Percentiles rank a stretch among this genome's conserved stretches.
Evolutionary conservation across 2,329 filamentous ascomycete genomes (phyloP).

Genomic region (Trichophyton benhamiae): DNA sequence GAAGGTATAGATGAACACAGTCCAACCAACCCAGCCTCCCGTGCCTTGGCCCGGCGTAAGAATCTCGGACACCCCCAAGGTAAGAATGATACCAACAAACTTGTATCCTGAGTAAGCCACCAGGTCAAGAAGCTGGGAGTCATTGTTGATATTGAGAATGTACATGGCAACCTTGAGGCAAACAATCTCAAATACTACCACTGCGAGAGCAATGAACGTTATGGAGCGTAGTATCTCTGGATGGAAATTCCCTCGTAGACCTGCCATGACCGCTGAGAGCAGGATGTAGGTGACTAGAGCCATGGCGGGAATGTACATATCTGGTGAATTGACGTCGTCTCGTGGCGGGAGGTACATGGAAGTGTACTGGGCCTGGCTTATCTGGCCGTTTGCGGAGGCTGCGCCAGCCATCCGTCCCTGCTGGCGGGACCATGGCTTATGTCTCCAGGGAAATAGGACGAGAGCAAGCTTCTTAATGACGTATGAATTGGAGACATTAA

Average conservation of each 20-base stretch:
- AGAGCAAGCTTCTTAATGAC: conserved; percentile 86
- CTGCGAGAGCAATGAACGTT: conserved; percentile 67
- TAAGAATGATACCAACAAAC: conserved; percentile 91
- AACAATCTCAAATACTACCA: conserved; percentile 80
- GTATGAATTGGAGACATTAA: conserved; percentile 96
- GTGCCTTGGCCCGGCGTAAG: conserved; percentile 68
- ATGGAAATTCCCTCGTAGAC: conserved; percentile 80
- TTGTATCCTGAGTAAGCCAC: conserved; percentile 98
- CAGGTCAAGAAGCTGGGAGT: conserved; percentile 82
- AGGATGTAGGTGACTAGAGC: conserved; percentile 95
- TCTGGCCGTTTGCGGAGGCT: conserved; percentile 45
- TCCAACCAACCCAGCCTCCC: conserved; percentile 79
- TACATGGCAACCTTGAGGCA: conserved; percentile 87
- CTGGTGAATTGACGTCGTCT: conserved; percentile 92
- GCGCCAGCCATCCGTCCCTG: conserved; percentile 46
- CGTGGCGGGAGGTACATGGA: conserved; percentile 70
- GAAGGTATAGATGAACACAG: conserved; percentile 82
- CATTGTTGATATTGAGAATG: conserved; percentile 82
- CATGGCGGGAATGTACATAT: conserved; percentile 99
- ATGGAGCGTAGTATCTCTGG: conserved; percentile 87
- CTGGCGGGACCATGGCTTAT: conserved; percentile 93
- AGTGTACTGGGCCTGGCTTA: conserved; percentile 44
- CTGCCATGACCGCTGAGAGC: conserved; percentile 78
- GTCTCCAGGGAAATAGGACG: conserved; percentile 93
- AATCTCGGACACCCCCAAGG: conserved; percentile 65